Conservation (phyloP, 805 yeast genomes). For the Zygotorulaspora danielsina region DNA sequence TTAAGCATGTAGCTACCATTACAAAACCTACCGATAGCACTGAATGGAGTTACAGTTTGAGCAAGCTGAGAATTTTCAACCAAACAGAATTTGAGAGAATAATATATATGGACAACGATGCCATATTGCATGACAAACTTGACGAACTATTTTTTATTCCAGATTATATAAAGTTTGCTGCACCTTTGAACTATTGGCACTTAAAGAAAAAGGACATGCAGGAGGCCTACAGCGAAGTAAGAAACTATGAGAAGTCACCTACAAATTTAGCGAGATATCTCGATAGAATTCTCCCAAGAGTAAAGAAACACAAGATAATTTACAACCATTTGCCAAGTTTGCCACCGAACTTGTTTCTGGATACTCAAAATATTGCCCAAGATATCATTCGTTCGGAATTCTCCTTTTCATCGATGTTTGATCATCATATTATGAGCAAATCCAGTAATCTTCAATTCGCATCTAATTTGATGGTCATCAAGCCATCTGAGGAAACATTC, state of each 20-base stretch:
- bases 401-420: slow-evolving; percentile 25
- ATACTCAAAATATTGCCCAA: slow-evolving; percentile 28
- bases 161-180: slow-evolving; percentile 41
- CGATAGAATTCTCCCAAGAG: slow-evolving; percentile 22
- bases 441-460: slow-evolving; percentile 34
- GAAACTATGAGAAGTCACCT: slow-evolving; percentile 19
- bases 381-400: slow-evolving; percentile 29
- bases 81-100: slow-evolving; percentile 48
- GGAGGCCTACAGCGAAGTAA: slow-evolving; percentile 19
- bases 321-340: slow-evolving; percentile 41
- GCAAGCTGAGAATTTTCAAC: slow-evolving; percentile 52
- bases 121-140: slow-evolving; percentile 39
- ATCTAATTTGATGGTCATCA: slow-evolving; percentile 56
- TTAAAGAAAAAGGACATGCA: slow-evolving; percentile 29
- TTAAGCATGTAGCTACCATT: slow-evolving; percentile 26
- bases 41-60: slow-evolving; percentile 50
- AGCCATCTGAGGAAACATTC: slow-evolving; percentile 40
- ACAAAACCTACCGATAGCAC: slow-evolving; percentile 26
- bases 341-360: slow-evolving; percentile 25
- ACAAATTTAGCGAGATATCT: slow-evolving; percentile 25
- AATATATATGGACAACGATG: slow-evolving; percentile 57
- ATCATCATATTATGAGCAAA: slow-evolving; percentile 14
- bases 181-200: slow-evolving; percentile 44
- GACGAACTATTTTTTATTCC: slow-evolving; percentile 54
- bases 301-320: slow-evolving; percentile 24